Conservation (phyloP, 2,329 filamentous ascomycete species). For the Tricladium varicosporioides region DNA sequence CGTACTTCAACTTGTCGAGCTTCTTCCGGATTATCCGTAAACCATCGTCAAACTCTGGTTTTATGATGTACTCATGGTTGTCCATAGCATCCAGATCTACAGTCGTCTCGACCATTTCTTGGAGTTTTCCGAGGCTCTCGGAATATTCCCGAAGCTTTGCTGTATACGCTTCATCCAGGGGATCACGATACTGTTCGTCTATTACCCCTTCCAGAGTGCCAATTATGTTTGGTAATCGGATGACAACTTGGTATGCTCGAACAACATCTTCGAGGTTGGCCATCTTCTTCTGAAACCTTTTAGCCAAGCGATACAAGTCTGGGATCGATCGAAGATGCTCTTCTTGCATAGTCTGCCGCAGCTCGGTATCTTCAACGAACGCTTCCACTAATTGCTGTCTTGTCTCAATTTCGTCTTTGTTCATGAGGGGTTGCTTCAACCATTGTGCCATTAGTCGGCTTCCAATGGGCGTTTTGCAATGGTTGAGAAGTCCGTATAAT, state of each 20-base stretch:
- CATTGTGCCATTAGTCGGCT: constrained; percentile 89
- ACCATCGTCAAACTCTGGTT: constrained; percentile 92
- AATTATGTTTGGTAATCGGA: constrained; percentile 86
- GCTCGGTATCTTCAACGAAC: constrained; percentile 87
- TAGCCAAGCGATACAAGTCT: constrained; percentile 88
- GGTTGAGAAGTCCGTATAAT: constrained; percentile 87
- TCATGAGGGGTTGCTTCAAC: constrained; percentile 98
- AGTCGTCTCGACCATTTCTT: constrained; percentile 98
- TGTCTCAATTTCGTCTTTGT: constrained; percentile 80
- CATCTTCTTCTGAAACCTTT: constrained; percentile 88
- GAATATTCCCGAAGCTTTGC: constrained; percentile 74
- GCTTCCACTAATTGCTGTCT: constrained; percentile 93
- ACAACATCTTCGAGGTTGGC: constrained; percentile 96
- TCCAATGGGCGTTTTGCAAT: constrained; percentile 95
- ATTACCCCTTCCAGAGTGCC: constrained; percentile 88
- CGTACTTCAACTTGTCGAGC: constrained; percentile 76
- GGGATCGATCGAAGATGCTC: constrained; percentile 91
- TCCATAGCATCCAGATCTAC: constrained; percentile 94
- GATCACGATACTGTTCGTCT: constrained; percentile 88
- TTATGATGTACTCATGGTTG: constrained; percentile 98
- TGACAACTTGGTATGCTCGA: constrained; percentile 89
- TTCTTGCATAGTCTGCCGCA: constrained; percentile 95
- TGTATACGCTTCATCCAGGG: constrained; percentile 84
- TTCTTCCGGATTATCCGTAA: constrained; percentile 87
- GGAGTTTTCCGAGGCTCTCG: constrained; percentile 77